Evolutionary conservation across 768 basidiomycete species (phyloP).

Genomic region (Bullera alba): DNA sequence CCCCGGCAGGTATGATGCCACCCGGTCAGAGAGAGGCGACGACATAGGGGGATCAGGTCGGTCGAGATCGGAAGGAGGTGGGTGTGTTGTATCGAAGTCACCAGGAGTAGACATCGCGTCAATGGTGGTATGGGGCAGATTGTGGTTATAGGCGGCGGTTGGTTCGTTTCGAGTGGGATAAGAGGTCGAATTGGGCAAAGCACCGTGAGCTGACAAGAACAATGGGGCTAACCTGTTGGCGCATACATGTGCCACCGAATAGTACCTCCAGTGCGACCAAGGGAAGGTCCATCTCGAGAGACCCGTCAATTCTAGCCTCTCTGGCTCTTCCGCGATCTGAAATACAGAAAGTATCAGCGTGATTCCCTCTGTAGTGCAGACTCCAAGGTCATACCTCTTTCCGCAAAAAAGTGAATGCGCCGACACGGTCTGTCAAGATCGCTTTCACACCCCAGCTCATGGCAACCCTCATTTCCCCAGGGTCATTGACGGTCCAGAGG

Average conservation of each 20-base stretch:
- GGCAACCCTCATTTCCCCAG: conserved; percentile 40
- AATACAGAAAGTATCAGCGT: not conserved
- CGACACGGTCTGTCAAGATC: conserved; percentile 44
- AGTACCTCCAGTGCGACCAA: conserved; percentile 44
- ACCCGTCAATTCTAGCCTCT: conserved; percentile 16
- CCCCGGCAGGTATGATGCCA: too few species aligned
- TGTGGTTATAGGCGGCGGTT: too few species aligned
- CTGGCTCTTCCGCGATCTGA: conserved; percentile 35
- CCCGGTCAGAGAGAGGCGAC: too few species aligned
- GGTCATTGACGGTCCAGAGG: conserved; percentile 47
- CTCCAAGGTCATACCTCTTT: conserved; percentile 25
- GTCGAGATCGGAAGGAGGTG: too few species aligned
- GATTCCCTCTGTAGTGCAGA: not conserved
- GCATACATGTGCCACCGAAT: conserved; percentile 39
- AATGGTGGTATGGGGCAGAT: not conserved
- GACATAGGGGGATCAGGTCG: too few species aligned
- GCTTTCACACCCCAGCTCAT: conserved; percentile 43
- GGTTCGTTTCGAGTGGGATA: too few species aligned
- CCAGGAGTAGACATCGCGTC: not conserved
- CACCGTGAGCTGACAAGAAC: conserved; percentile 30
- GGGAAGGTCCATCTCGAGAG: conserved; percentile 26
- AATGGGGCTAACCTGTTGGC: conserved; percentile 2
- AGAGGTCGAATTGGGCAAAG: not conserved
- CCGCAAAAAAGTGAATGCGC: conserved; percentile 30
- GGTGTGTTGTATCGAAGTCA: not conserved